Conservation (phyloP, 1,284 basidiomycete genomes). For the Ceratobasidium papillatum region DNA sequence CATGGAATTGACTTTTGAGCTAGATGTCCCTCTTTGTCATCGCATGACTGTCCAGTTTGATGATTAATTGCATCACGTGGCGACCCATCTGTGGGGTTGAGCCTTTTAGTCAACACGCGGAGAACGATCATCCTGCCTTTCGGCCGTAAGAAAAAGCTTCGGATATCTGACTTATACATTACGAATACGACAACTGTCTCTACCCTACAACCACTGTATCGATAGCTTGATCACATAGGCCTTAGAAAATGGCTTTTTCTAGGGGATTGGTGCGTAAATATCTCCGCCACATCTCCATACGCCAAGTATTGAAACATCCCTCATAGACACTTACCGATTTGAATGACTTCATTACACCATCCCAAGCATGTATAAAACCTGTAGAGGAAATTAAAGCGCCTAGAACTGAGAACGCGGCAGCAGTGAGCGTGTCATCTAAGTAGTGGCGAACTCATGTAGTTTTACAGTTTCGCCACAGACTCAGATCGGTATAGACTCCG, state of each 20-base stretch:
- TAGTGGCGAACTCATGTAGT: constrained; percentile 62
- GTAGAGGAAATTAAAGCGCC: constrained; percentile 68
- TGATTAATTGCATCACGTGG: constrained; percentile 7
- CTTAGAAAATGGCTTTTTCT: constrained; percentile 80
- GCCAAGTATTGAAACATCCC: neutral
- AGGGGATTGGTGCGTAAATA: constrained; percentile 77
- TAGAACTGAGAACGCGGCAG: constrained; percentile 48
- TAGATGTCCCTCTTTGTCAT: neutral
- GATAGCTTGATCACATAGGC: constrained; percentile 10
- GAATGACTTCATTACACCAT: constrained; percentile 97
- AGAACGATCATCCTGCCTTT: constrained; percentile 30
- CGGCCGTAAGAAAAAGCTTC: constrained; percentile 33
- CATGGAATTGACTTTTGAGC: neutral
- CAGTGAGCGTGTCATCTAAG: constrained; percentile 59
- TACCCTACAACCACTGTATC: constrained; percentile 32
- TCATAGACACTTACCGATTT: constrained; percentile 87
- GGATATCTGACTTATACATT: constrained; percentile 11
- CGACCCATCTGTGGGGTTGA: neutral
- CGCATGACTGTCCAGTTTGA: neutral
- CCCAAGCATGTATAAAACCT: constrained; percentile 98
- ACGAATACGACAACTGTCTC: constrained; percentile 1
- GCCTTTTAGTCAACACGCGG: constrained; percentile 27
- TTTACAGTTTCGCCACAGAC: constrained; percentile 61
- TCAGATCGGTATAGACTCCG: constrained; percentile 86
- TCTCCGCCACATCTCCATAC: neutral